Conservation (phyloP, 2,329 filamentous ascomycete genomes). For the Trichoderma atrobrunneum region DNA sequence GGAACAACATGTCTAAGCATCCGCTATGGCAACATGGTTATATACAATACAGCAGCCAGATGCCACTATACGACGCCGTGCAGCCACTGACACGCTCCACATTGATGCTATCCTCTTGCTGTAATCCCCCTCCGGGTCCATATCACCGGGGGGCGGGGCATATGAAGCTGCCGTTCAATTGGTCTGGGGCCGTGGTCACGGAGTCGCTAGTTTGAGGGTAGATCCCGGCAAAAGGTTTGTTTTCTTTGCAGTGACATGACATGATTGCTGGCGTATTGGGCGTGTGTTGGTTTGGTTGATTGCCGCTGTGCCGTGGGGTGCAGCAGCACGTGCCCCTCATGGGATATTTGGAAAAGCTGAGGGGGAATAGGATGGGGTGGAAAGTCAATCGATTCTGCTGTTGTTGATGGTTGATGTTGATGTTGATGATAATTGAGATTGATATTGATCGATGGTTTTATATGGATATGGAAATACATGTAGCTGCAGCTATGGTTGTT, state of each 20-base stretch:
- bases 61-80: not conserved
- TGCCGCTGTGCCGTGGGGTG: not conserved
- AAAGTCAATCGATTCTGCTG: not conserved
- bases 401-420: not conserved
- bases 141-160: not conserved
- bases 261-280: not conserved
- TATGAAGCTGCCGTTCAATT: not conserved
- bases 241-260: not conserved
- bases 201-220: not conserved
- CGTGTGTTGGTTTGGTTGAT: not conserved
- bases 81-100: constrained; percentile 10
- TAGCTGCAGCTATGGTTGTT: not conserved
- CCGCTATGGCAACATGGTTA: not conserved
- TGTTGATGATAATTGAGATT: not conserved
- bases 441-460: not conserved
- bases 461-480: not conserved
- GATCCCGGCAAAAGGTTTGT: not conserved
- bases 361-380: not conserved
- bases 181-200: not conserved
- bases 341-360: not conserved
- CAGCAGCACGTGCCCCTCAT: not conserved
- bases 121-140: not conserved
- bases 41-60: not conserved
- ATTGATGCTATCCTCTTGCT: not conserved
- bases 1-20: not conserved